Evolutionary conservation across 306 rosid species (phyloP).

Genomic region (Gillenia trifoliata): DNA sequence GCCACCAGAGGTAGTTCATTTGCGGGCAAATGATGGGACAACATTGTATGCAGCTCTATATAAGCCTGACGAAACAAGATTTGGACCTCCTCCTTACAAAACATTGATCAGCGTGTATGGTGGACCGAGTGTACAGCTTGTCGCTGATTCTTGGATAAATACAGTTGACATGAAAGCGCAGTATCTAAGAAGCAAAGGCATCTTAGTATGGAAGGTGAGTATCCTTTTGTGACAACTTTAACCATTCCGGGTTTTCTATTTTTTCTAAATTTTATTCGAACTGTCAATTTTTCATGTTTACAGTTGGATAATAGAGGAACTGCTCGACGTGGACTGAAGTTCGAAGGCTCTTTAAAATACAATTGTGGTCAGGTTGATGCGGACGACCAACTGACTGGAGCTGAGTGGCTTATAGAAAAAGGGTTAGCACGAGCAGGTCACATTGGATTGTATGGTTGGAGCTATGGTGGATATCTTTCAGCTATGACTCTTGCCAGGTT

Average conservation of each 20-base stretch:
- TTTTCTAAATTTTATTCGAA: neutral
- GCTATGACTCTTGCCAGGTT: slow-evolving; percentile 72
- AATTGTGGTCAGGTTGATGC: slow-evolving; percentile 71
- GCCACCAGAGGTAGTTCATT: slow-evolving; percentile 65
- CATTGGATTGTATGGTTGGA: slow-evolving; percentile 94
- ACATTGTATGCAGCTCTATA: slow-evolving; percentile 69
- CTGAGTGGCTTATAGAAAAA: slow-evolving; percentile 74
- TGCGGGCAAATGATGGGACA: slow-evolving; percentile 62
- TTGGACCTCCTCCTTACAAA: slow-evolving; percentile 94
- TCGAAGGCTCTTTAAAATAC: slow-evolving; percentile 63
- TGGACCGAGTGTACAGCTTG: slow-evolving; percentile 89
- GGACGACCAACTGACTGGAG: slow-evolving; percentile 84
- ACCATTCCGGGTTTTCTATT: slow-evolving; percentile 7
- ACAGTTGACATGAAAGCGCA: slow-evolving; percentile 93
- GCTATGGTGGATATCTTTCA: slow-evolving; percentile 93
- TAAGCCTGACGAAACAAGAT: slow-evolving; percentile 69
- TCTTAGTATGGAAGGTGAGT: slow-evolving; percentile 96
- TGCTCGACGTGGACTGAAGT: slow-evolving; percentile 81
- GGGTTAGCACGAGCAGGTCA: slow-evolving; percentile 73
- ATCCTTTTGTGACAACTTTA: neutral
- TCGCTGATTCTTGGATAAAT: slow-evolving; percentile 72
- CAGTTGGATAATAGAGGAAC: slow-evolving; percentile 97
- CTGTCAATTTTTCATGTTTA: slow-evolving; percentile 9
- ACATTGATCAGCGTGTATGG: slow-evolving; percentile 89
- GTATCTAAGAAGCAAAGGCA: slow-evolving; percentile 73